Evolutionary conservation across 176 grass and related monocot species (phyloP).

Genomic region (Tillandsia leiboldiana): DNA sequence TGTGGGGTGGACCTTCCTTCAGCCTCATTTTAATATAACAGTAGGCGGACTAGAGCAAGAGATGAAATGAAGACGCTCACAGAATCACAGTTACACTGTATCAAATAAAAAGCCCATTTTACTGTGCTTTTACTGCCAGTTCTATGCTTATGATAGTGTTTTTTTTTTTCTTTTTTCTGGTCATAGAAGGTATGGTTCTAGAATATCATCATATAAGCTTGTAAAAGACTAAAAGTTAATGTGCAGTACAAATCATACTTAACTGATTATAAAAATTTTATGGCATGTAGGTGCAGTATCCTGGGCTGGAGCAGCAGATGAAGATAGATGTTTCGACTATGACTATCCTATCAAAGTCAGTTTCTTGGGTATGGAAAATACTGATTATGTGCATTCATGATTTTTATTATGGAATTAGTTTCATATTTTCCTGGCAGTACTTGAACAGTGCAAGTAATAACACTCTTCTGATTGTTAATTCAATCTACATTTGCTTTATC

Average conservation of each 20-base stretch:
- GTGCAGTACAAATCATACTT: neutral
- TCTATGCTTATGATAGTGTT: neutral
- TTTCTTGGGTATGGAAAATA: conserved; percentile 56
- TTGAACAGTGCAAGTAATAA: too few relatives aligned
- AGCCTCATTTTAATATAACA: too few relatives aligned
- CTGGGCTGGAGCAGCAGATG: conserved; percentile 84
- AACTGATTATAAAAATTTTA: neutral
- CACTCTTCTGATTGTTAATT: too few relatives aligned
- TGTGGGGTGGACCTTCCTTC: too few relatives aligned
- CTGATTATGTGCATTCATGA: neutral
- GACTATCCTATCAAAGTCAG: conserved; percentile 67
- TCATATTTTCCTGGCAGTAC: too few relatives aligned
- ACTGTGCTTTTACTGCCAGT: neutral
- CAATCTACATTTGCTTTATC: too few relatives aligned
- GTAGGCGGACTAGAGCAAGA: neutral
- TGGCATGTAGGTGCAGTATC: conserved; percentile 79
- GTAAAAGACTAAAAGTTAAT: neutral
- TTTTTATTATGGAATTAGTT: neutral
- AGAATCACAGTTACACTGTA: neutral
- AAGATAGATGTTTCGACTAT: conserved; percentile 93
- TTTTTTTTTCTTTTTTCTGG: neutral
- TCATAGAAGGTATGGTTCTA: neutral
- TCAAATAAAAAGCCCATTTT: neutral
- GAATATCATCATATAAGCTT: neutral
- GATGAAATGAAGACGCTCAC: neutral